phyloP scores from a whole-genome alignment of 2,329 filamentous ascomycete genomes.

The Hymenoscyphus salicellus region DNA sequence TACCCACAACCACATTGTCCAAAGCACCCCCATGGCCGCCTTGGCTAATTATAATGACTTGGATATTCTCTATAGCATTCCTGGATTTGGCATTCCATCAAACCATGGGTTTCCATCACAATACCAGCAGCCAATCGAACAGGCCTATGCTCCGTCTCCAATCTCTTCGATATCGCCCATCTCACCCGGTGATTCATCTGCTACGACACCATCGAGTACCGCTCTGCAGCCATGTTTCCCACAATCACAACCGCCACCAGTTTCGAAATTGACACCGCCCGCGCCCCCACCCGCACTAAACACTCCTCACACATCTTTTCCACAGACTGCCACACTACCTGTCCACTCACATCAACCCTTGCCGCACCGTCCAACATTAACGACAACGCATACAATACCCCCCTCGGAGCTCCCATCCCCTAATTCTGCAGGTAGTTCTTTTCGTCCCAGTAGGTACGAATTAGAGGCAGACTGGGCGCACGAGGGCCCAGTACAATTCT shows the following conservation, averaged over 20 bases:
- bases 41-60: conserved; percentile 38
- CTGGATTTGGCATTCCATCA: conserved; percentile 29
- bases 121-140: conserved; percentile 27
- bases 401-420: conserved; percentile 25
- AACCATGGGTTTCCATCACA: conserved; percentile 28
- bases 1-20: conserved; percentile 45
- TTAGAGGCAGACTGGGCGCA: conserved; percentile 33
- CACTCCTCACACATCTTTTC: conserved; percentile 18
- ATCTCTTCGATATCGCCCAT: conserved; percentile 33
- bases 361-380: conserved; percentile 20
- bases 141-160: conserved; percentile 28
- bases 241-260: conserved; percentile 14
- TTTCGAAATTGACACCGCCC: conserved; percentile 5
- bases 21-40: conserved; percentile 36
- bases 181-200: conserved; percentile 27
- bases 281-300: conserved; percentile 20
- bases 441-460: conserved; percentile 36
- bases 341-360: conserved; percentile 24
- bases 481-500: conserved; percentile 31
- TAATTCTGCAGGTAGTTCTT: conserved; percentile 26
- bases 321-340: conserved; percentile 21
- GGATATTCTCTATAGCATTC: conserved; percentile 30
- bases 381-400: conserved; percentile 16
- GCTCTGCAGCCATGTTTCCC: conserved; percentile 22
- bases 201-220: conserved; percentile 22